A percentile compares a stretch with the other conserved stretches of the same genome.
Conservation (phyloP, 176 grass and related monocot genomes). For the Luzula sylvatica region DNA sequence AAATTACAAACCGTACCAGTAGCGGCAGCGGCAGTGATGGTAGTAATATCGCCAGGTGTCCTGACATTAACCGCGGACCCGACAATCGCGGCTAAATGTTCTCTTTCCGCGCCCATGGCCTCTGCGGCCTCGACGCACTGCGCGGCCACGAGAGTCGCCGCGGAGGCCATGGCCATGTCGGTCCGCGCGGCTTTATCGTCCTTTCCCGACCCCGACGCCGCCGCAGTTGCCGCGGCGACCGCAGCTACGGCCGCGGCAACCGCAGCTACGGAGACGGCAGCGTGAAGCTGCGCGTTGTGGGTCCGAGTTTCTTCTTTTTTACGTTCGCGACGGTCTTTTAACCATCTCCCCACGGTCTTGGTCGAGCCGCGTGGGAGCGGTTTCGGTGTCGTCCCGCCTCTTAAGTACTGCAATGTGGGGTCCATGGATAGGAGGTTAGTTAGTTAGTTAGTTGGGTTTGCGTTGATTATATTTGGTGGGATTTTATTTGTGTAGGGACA, state of each 20-base stretch:
- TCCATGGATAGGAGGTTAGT: too few species aligned
- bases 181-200: conserved; percentile 57
- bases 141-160: conserved; percentile 84
- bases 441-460: too few species aligned
- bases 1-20: conserved; percentile 34
- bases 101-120: conserved; percentile 71
- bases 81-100: conserved; percentile 53
- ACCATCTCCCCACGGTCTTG: conserved; percentile 93
- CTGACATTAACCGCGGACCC: conserved; percentile 68
- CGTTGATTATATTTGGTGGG: background rate
- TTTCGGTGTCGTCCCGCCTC: conserved; percentile 45
- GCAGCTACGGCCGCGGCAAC: conserved; percentile 77
- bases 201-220: conserved; percentile 34
- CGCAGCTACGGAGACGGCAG: conserved; percentile 60
- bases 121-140: conserved; percentile 86
- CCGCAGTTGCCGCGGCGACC: conserved; percentile 45
- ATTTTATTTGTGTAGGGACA: background rate
- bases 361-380: conserved; percentile 36
- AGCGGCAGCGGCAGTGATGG: conserved; percentile 83
- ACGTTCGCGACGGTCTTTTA: conserved; percentile 71
- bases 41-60: conserved; percentile 60
- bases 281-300: conserved; percentile 89
- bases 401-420: background rate
- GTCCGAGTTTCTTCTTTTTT: conserved; percentile 79
- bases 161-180: conserved; percentile 69